Conservation (phyloP, 305 asterid species). For the Solanum hybrid region DNA sequence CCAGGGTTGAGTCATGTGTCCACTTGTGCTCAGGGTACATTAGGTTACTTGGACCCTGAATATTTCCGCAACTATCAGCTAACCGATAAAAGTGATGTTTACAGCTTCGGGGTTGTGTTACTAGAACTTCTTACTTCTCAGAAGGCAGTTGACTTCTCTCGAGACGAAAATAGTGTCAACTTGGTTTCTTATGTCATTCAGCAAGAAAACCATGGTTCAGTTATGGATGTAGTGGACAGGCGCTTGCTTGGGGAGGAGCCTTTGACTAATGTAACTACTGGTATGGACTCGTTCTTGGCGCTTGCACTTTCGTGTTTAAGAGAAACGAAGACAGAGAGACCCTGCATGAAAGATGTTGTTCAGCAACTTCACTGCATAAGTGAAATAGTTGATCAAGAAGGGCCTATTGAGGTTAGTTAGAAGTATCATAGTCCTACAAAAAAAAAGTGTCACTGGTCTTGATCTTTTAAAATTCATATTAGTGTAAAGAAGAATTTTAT, state of each 20-base stretch:
- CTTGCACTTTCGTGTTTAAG: slow-evolving; percentile 31
- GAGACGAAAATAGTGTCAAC: slow-evolving; percentile 25
- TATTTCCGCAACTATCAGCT: slow-evolving; percentile 30
- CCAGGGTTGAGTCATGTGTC: slow-evolving; percentile 38
- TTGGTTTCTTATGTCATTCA: slow-evolving; percentile 24
- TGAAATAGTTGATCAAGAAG: slow-evolving; percentile 14
- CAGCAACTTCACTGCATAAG: slow-evolving; percentile 24
- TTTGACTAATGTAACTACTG: neutral
- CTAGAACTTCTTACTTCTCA: slow-evolving; percentile 35
- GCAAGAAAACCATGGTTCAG: slow-evolving; percentile 13
- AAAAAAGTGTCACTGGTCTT: neutral
- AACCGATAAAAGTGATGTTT: slow-evolving; percentile 39
- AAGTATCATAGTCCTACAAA: neutral
- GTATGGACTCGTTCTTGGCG: slow-evolving; percentile 16
- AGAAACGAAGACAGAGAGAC: slow-evolving; percentile 34
- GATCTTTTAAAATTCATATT: neutral
- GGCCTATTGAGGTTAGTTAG: neutral
- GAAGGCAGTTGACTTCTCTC: slow-evolving; percentile 29
- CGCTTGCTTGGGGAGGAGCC: slow-evolving; percentile 18
- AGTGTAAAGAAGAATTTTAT: neutral
- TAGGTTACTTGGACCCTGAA: slow-evolving; percentile 41
- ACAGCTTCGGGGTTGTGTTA: slow-evolving; percentile 36
- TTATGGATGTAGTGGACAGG: slow-evolving; percentile 30
- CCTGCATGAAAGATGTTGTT: slow-evolving; percentile 36
- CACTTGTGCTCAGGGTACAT: slow-evolving; percentile 40